phyloP scores from a whole-genome alignment of 768 basidiomycete genomes.

The Coprinellus micaceus region DNA sequence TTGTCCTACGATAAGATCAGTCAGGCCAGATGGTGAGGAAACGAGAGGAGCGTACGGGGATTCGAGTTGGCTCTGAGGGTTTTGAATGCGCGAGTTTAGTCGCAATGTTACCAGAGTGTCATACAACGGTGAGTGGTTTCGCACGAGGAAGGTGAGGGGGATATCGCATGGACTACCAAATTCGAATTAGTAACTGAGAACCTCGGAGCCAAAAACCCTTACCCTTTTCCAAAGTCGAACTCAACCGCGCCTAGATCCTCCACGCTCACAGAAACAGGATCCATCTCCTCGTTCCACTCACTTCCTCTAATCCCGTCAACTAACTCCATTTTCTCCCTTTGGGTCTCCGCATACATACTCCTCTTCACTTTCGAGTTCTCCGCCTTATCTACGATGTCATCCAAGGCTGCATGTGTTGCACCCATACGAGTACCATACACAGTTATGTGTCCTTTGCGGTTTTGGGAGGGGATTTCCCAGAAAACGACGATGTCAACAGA shows the following conservation, averaged over 20 bases:
- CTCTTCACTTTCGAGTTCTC: slow-evolving; percentile 66
- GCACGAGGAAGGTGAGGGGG: slow-evolving; percentile 53
- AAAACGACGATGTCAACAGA: slow-evolving; percentile 70
- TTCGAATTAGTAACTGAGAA: background rate
- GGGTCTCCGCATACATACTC: slow-evolving; percentile 91
- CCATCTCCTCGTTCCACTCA: slow-evolving; percentile 77
- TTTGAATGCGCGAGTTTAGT: slow-evolving; percentile 28
- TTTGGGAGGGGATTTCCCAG: slow-evolving; percentile 66
- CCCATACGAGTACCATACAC: slow-evolving; percentile 62
- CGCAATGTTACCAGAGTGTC: slow-evolving; percentile 55
- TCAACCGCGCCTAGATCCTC: slow-evolving; percentile 37
- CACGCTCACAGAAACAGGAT: slow-evolving; percentile 61
- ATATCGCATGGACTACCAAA: slow-evolving; percentile 52
- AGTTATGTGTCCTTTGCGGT: slow-evolving; percentile 58
- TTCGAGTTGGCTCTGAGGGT: slow-evolving; percentile 13
- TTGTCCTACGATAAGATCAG: slow-evolving; percentile 26
- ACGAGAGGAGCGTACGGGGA: background rate
- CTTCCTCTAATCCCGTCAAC: slow-evolving; percentile 63
- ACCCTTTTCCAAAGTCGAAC: slow-evolving; percentile 76
- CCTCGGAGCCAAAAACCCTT: slow-evolving; percentile 24
- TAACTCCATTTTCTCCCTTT: slow-evolving; percentile 63
- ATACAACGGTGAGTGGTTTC: slow-evolving; percentile 70
- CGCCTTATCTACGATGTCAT: slow-evolving; percentile 54
- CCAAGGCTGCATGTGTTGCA: slow-evolving; percentile 63
- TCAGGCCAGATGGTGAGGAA: background rate